phyloP scores from a whole-genome alignment of 1,139 yeast genomes.

The Blastobotrys proliferans region DNA sequence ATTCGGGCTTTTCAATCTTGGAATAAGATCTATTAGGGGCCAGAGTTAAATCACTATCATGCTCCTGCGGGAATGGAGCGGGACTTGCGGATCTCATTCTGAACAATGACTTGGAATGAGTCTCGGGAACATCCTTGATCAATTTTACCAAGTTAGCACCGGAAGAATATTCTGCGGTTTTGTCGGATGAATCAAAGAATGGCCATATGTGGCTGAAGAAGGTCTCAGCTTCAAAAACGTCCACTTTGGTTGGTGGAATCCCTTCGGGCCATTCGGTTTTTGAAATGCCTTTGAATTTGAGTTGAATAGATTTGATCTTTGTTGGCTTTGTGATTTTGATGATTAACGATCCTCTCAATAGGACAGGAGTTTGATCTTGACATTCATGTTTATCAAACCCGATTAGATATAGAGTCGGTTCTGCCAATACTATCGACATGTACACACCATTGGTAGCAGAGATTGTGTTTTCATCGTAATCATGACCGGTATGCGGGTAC shows the following conservation, averaged over 20 bases:
- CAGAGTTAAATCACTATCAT: constrained; percentile 1
- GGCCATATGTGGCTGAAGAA: constrained; percentile 88
- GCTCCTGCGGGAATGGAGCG: background rate
- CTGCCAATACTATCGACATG: constrained; percentile 48
- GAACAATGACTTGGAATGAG: constrained; percentile 5
- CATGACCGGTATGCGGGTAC: constrained; percentile 4
- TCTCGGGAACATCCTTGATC: constrained; percentile 35
- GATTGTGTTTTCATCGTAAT: constrained; percentile 4
- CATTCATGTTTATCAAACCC: constrained; percentile 73
- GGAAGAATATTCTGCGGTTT: constrained; percentile 37
- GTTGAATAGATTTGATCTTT: constrained; percentile 63
- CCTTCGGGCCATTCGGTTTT: constrained; percentile 99
- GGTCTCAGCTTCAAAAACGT: constrained; percentile 59
- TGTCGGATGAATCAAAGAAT: constrained; percentile 52
- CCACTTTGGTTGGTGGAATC: constrained; percentile 80
- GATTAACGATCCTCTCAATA: constrained; percentile 77
- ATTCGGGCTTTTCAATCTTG: constrained; percentile 31
- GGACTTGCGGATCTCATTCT: constrained; percentile 1
- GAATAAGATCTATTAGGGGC: constrained; percentile 24
- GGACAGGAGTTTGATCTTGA: constrained; percentile 68
- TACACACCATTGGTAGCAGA: constrained; percentile 8
- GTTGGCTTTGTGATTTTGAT: constrained; percentile 69
- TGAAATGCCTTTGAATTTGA: constrained; percentile 66
- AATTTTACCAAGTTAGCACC: constrained; percentile 60
- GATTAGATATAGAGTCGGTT: constrained; percentile 71